Percentiles rank a stretch among this genome's conserved stretches.
Evolutionary conservation across 2,329 filamentous ascomycete genomes (phyloP).

Genomic region (Polytolypa hystricis): DNA sequence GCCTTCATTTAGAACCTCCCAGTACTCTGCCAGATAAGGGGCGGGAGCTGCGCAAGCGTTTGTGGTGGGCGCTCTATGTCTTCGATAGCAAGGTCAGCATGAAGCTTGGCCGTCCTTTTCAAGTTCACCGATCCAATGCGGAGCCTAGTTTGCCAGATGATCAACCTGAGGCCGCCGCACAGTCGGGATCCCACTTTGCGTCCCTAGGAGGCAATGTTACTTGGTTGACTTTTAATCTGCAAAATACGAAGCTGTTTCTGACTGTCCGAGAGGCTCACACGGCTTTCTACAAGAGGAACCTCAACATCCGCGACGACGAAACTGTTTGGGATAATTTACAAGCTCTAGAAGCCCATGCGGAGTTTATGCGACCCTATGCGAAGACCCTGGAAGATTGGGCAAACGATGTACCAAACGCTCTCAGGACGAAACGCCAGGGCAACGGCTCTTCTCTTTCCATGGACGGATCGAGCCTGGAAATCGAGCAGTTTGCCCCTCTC

Average conservation of each 20-base stretch:
- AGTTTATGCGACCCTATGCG: slow-evolving; percentile 19
- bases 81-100: slow-evolving; percentile 39
- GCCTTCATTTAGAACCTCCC: slow-evolving; percentile 39
- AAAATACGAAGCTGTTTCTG: slow-evolving; percentile 26
- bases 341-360: slow-evolving; percentile 22
- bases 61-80: slow-evolving; percentile 44
- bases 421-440: slow-evolving; percentile 29
- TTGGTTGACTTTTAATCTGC: slow-evolving; percentile 29
- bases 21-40: slow-evolving; percentile 21
- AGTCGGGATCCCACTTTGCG: slow-evolving; percentile 23
- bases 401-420: slow-evolving; percentile 24
- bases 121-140: slow-evolving; percentile 22
- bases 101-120: slow-evolving; percentile 38
- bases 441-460: slow-evolving; percentile 27
- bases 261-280: slow-evolving; percentile 23
- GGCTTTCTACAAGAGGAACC: slow-evolving; percentile 23
- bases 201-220: slow-evolving; percentile 24
- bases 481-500: slow-evolving; percentile 27
- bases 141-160: slow-evolving; percentile 31
- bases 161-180: slow-evolving; percentile 19
- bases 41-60: slow-evolving; percentile 36
- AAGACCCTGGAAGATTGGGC: slow-evolving; percentile 22
- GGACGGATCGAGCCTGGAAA: slow-evolving; percentile 23
- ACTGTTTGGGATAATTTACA: slow-evolving; percentile 22
- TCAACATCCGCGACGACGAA: slow-evolving; percentile 12